These are phyloP conservation scores for Colletotrichum lini DNA, from an alignment of 2,329 filamentous ascomycete species.

Conservation along the genomic window DNA sequence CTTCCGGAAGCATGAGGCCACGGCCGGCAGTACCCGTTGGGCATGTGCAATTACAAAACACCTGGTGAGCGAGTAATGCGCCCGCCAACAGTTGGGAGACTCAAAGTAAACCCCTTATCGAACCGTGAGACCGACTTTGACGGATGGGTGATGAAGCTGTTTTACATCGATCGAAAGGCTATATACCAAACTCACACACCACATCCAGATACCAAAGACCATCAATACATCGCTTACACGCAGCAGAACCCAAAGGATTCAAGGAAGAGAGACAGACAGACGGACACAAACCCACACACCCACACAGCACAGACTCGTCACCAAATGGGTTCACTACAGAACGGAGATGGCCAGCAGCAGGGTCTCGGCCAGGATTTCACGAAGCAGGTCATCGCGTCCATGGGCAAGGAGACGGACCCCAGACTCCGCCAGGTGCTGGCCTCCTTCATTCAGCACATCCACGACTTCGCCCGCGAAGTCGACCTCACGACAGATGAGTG, in stretches of 20 bases:
- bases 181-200: too few relatives aligned
- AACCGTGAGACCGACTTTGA: conserved; percentile 9
- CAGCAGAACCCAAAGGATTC: too few relatives aligned
- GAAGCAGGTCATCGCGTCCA: conserved; percentile 78
- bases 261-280: too few relatives aligned
- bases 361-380: conserved; percentile 73
- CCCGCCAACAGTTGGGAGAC: conserved; percentile 24
- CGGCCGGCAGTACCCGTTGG: conserved; percentile 31
- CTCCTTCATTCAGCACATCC: conserved; percentile 79
- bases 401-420: conserved; percentile 79
- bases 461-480: conserved; percentile 86
- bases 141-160: not conserved
- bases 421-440: conserved; percentile 78
- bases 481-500: conserved; percentile 86
- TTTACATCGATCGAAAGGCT: not conserved
- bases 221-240: too few relatives aligned
- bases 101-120: not conserved
- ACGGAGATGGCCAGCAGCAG: conserved; percentile 27
- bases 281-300: too few relatives aligned
- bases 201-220: too few relatives aligned
- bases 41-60: conserved; percentile 26
- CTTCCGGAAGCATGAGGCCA: conserved; percentile 1
- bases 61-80: conserved; percentile 23
- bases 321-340: conserved; percentile 36
- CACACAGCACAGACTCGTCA: not conserved